Base-by-base conservation (phyloP, 176 grass and related monocot genomes). In the Carex kokanica region DNA sequence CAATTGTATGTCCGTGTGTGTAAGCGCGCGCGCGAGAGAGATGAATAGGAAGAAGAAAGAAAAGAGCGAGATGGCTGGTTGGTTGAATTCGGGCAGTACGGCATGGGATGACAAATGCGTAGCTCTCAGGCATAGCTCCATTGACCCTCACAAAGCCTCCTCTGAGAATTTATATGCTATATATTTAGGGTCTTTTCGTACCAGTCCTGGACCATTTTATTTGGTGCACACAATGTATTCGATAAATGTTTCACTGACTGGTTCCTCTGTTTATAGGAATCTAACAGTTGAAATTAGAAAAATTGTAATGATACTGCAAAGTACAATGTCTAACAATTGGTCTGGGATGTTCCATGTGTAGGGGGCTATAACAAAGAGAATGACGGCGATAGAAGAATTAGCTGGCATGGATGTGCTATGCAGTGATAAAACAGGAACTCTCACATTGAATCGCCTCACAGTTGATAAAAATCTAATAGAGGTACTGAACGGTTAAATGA, bases 391-490 rank as follows among this genome's bases (percentile, higher is more conserved):
- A 10, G 94, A 97, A 80, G 91, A 97, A 79, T 87, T 97, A 83
- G 91, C 94, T 40, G 94, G 91, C 27, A 97, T 92, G 94, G 94
- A 97, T 94, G 94, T 97, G 31, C 86, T 94, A 9, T 97, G 94
- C 82, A 88, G 90, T 84, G 94, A 97, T 53, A 97, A 97, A 92
- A 97, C 90, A 21, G 94, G 94, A 54, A 97, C 94, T 36, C 84
- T 97, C 21, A 97, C 94, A 58, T 67, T 97, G 27, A 97, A 97
- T 79, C 86, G 84, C 25, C 94, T 97, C 67, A 97, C 94, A 21
- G 91, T 97, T 34, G 94, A 97, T 64, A 88, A 65, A 60, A 92
- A 87, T 79, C 86, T 97, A 18, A 84, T 94, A 53, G 94, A 94
- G 83, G 94, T 88, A 83, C 10, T 41, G 17, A 57, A 24, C 45